Percentiles rank a stretch among this genome's conserved stretches.
Conservation (phyloP, 495 filamentous ascomycete species). For the Sabuloglossum arenarium region DNA sequence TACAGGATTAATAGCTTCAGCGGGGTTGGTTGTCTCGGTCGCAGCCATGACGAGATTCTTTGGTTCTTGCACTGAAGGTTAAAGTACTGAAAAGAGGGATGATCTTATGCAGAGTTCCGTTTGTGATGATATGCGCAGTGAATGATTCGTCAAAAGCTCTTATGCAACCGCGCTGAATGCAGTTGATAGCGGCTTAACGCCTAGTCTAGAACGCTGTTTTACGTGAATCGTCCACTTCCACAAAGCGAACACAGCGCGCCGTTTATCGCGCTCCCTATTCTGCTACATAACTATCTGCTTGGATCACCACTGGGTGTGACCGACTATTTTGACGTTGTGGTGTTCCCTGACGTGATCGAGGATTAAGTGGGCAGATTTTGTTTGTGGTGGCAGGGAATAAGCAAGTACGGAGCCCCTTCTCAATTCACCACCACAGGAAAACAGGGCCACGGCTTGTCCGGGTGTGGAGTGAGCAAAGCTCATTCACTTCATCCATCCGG, state of each 20-base stretch:
- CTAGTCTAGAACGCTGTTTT: neutral
- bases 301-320: no score
- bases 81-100: neutral
- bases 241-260: no score
- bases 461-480: neutral
- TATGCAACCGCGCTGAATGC: neutral
- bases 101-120: neutral
- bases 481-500: neutral
- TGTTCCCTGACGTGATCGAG: neutral
- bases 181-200: neutral
- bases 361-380: neutral
- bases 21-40: neutral
- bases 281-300: no score
- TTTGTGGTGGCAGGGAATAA: neutral
- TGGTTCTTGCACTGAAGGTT: neutral
- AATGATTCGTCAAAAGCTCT: neutral
- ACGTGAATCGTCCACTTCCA: neutral
- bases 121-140: no score
- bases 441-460: neutral
- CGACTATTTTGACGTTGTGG: neutral
- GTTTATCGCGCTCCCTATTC: no score
- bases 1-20: slow-evolving; percentile 27
- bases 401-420: neutral
- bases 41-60: neutral
- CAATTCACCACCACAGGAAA: neutral